Evolutionary conservation across 495 filamentous ascomycete species (phyloP), one percentile per base, ranked within the genome.

Genomic region (Penicillium canescens): DNA sequence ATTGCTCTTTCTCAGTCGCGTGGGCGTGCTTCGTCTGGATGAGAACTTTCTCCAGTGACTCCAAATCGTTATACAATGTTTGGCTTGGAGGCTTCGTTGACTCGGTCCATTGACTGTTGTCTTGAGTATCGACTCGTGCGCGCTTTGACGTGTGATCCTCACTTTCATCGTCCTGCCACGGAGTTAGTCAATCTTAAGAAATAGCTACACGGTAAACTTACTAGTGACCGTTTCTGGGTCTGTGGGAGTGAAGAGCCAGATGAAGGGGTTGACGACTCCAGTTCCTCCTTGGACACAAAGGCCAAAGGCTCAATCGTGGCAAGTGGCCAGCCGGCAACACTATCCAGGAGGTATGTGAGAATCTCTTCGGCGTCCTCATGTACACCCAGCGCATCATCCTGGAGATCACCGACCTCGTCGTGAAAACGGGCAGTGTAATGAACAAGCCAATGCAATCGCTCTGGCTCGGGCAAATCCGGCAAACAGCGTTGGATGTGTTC

Each of bases 401-500:
- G 73, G 4, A 82, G 68, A 43, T 77, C 70, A 13, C 80, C 80
- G 5, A 79, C 76, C 4, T 71, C 65, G 35, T 76, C 62, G 43
- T 71, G 70, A 14, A 77, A 62, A 35, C 72, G 70, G 6, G 59
- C 60, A 18, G 74, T 69, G 55, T 70, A 67, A 31, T 69, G 68
- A 16, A 80, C 56, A 7, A 80, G 57, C 33, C 72, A 50, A 11
- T 61, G 67, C 28, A 82, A 53, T 43, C 74, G 71, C 40, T 76
- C 68, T 1, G 63, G 39, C 28, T 62, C 64, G 1, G 71, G 55
- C 31, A 78, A 37, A n/a, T 73, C 58, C 5, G 80, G 74, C 20
- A 82, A 62, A 49, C 79, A 83, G 35, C 72, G 67, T 50, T 79
- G 73, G 36, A 85, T 72, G 52, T 86, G 83, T 56, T 86, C 82